These are phyloP conservation scores for Chamaecrista fasciculata DNA, from an alignment of 306 rosid species.

Conservation along the genomic window DNA sequence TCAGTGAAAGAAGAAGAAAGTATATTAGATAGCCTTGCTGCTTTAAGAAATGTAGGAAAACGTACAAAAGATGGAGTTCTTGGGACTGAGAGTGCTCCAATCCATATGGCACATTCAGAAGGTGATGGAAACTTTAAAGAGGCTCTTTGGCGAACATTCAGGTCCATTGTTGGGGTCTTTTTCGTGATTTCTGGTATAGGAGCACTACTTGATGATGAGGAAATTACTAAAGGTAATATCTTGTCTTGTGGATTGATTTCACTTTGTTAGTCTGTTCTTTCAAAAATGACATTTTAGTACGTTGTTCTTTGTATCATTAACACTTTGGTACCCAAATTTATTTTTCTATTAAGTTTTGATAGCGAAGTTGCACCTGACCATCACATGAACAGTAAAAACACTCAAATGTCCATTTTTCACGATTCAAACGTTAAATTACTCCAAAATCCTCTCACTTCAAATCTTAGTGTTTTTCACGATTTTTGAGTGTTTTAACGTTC, in stretches of 20 bases:
- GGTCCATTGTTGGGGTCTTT: constrained; percentile 58
- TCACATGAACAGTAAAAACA: too few relatives aligned
- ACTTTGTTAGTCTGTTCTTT: too few relatives aligned
- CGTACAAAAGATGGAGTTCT: constrained; percentile 57
- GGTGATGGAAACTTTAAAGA: constrained; percentile 71
- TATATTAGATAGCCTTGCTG: constrained; percentile 47
- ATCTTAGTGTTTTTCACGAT: too few relatives aligned
- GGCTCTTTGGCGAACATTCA: constrained; percentile 73
- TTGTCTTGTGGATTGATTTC: constrained; percentile 30
- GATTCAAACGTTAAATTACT: too few relatives aligned
- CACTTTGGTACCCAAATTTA: too few relatives aligned
- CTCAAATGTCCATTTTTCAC: too few relatives aligned
- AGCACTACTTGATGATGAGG: constrained; percentile 76
- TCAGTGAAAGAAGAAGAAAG: constrained; percentile 55
- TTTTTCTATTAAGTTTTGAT: too few relatives aligned
- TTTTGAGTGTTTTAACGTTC: too few relatives aligned
- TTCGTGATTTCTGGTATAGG: constrained; percentile 73
- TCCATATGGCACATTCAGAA: constrained; percentile 68
- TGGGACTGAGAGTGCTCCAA: constrained; percentile 76
- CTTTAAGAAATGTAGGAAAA: constrained; percentile 62
- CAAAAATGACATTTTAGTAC: too few relatives aligned
- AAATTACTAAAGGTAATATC: constrained; percentile 66
- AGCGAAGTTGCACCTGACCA: too few relatives aligned
- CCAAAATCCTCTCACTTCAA: too few relatives aligned
- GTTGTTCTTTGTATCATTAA: too few relatives aligned